These are phyloP conservation scores for Arachis stenosperma DNA, from an alignment of 306 rosid species.

Conservation along the genomic window DNA sequence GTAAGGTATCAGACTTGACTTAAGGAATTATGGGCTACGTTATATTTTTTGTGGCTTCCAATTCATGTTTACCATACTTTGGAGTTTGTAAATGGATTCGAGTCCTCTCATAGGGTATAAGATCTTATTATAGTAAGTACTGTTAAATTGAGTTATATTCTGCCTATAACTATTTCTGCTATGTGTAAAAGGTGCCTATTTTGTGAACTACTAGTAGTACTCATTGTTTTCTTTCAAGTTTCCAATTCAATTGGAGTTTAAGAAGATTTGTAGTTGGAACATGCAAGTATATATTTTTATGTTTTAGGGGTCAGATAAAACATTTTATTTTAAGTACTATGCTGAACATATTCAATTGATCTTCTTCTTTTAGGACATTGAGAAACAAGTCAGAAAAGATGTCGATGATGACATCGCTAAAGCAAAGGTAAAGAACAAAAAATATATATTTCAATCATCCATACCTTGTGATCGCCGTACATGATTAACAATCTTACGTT, in stretches of 20 bases:
- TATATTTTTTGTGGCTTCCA: background rate
- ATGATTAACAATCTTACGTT: conserved; percentile 20
- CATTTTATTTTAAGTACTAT: conserved; percentile 24
- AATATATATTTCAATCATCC: conserved; percentile 18
- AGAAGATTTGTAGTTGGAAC: conserved; percentile 11
- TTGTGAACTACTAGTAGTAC: background rate
- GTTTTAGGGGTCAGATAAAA: background rate
- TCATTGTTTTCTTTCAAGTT: background rate
- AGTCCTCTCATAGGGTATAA: background rate
- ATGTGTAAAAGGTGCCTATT: conserved; percentile 1
- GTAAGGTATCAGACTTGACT: conserved; percentile 15
- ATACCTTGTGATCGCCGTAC: background rate
- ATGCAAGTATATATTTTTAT: background rate
- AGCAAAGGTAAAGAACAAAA: too few relatives aligned
- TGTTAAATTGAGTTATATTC: conserved; percentile 20
- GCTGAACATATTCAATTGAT: conserved; percentile 4
- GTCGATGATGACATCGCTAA: conserved; percentile 92
- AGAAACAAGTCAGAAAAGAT: conserved; percentile 76
- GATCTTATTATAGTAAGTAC: background rate
- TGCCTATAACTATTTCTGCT: conserved; percentile 5
- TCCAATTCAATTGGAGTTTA: conserved; percentile 10
- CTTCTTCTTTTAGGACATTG: conserved; percentile 67
- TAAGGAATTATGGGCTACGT: background rate
- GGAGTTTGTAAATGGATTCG: background rate
- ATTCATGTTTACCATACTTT: background rate